Evolutionary conservation across 176 grass and related monocot genomes (phyloP), one percentile per base, ranked within the genome.

Genomic region (Poa annua): DNA sequence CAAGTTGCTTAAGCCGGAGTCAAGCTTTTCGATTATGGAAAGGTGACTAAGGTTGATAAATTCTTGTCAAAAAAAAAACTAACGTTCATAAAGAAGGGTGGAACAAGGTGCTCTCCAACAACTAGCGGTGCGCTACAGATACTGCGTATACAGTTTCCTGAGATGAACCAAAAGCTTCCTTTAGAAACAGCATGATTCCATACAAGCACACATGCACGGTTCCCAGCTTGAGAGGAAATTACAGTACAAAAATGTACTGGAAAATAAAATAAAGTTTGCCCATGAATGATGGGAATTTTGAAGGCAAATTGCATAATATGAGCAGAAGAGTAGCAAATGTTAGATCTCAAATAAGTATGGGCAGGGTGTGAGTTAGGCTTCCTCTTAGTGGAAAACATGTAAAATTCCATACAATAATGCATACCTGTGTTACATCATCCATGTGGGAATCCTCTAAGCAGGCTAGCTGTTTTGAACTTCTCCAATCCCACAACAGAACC

Each of bases 401-500:
- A 29, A 11, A 72, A 73, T 44, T 8, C 70, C 47, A 9, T 10
- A 82, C 8, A 66, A 66, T 16, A 82, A 85, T 57, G 44, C 36
- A 79, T 88, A 93, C 91, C 75, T 95, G 92, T 64, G 91, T 98
- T 57, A 98, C 96, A 78, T 95, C 96, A 61, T 95, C 96, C 76
- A 88, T 93, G 82, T 98, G 96, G 78, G 89, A 93, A 81, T 95
- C 92, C 80, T 98, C 91, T 63, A 98, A 80, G 85, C 87, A 95
- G 50, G 92, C 90, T 75, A 93, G 48, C 70, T 90, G 92, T 77
- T 93, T 98, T 80, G 85, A 88, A 88, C 80, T 95, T 90, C 92
- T 95, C 96, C 92, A 95, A 82, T 98, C 96, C 96, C 92, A 98
- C 51, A 98, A 87, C 24, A 90, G 77, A 87, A 98, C 86, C 92